Conservation (phyloP, 805 yeast genomes). For the Pichia occidentalis region DNA sequence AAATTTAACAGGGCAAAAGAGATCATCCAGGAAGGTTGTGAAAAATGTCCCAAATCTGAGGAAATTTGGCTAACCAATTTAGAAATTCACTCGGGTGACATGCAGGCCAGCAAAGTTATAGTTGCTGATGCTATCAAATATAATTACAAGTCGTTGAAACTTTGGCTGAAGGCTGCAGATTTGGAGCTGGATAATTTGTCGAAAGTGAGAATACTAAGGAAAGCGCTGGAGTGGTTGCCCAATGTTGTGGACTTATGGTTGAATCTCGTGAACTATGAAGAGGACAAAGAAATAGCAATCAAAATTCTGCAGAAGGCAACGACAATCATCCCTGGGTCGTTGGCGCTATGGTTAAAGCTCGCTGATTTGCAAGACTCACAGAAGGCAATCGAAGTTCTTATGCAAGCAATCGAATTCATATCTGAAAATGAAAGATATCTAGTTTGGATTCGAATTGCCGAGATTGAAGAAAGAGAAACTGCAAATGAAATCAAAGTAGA, state of each 20-base stretch:
- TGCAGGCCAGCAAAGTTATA: slow-evolving; percentile 44
- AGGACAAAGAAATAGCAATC: slow-evolving; percentile 39
- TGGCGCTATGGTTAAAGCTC: slow-evolving; percentile 59
- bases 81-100: slow-evolving; percentile 46
- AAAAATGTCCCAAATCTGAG: slow-evolving; percentile 55
- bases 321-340: slow-evolving; percentile 57
- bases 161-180: slow-evolving; percentile 71
- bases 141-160: slow-evolving; percentile 46
- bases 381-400: slow-evolving; percentile 50
- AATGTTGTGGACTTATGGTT: slow-evolving; percentile 60
- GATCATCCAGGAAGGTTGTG: slow-evolving; percentile 70
- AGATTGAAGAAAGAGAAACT: slow-evolving; percentile 52
- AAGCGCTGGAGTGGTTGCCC: slow-evolving; percentile 65
- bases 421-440: slow-evolving; percentile 33
- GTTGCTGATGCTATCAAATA: slow-evolving; percentile 59
- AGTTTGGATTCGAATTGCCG: slow-evolving; percentile 67
- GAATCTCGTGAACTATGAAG: slow-evolving; percentile 53
- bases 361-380: slow-evolving; percentile 38
- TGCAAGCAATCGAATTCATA: slow-evolving; percentile 52
- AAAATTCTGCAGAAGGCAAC: slow-evolving; percentile 59
- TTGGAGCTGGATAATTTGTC: slow-evolving; percentile 53
- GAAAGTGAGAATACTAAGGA: slow-evolving; percentile 54
- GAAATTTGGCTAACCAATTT: slow-evolving; percentile 80
- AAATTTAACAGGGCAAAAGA: slow-evolving; percentile 50
- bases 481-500: slow-evolving; percentile 39